phyloP scores from a whole-genome alignment of 192 early-diverging fungal genomes.

The Coemansia sp. region DNA sequence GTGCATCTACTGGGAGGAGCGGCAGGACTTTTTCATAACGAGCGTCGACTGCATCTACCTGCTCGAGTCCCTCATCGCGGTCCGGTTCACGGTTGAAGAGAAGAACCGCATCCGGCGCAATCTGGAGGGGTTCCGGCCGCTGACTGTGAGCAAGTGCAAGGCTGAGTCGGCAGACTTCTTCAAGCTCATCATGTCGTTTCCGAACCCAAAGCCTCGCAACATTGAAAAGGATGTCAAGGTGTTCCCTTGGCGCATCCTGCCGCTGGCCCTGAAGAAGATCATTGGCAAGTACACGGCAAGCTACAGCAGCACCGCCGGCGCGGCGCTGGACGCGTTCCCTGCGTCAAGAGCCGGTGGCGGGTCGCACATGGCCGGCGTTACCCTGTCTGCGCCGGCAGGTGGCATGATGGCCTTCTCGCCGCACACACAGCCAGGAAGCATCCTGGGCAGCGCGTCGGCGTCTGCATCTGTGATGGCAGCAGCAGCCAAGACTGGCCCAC shows the following conservation, averaged over 20 bases:
- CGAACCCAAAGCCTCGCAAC: slow-evolving; percentile 79
- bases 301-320: slow-evolving; percentile 36
- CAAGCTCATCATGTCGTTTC: slow-evolving; percentile 79
- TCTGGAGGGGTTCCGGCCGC: slow-evolving; percentile 74
- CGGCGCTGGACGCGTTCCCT: slow-evolving; percentile 23
- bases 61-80: slow-evolving; percentile 70
- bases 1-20: slow-evolving; percentile 77
- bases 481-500: not conserved
- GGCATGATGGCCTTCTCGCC: slow-evolving; percentile 31
- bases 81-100: slow-evolving; percentile 76
- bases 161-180: slow-evolving; percentile 76
- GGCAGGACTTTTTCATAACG: slow-evolving; percentile 73
- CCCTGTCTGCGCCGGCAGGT: slow-evolving; percentile 18
- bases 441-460: slow-evolving; percentile 16
- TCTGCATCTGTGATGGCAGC: slow-evolving; percentile 29
- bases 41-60: slow-evolving; percentile 77
- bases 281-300: slow-evolving; percentile 67
- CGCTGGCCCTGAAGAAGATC: slow-evolving; percentile 72
- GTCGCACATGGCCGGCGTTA: slow-evolving; percentile 18
- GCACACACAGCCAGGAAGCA: slow-evolving; percentile 1
- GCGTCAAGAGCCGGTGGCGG: slow-evolving; percentile 15
- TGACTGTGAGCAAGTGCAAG: slow-evolving; percentile 76
- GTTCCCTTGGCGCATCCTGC: slow-evolving; percentile 74
- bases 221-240: slow-evolving; percentile 91
- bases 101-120: slow-evolving; percentile 89